Base-by-base conservation (phyloP, 306 rosid species). In the Phaseolus lunatus region DNA sequence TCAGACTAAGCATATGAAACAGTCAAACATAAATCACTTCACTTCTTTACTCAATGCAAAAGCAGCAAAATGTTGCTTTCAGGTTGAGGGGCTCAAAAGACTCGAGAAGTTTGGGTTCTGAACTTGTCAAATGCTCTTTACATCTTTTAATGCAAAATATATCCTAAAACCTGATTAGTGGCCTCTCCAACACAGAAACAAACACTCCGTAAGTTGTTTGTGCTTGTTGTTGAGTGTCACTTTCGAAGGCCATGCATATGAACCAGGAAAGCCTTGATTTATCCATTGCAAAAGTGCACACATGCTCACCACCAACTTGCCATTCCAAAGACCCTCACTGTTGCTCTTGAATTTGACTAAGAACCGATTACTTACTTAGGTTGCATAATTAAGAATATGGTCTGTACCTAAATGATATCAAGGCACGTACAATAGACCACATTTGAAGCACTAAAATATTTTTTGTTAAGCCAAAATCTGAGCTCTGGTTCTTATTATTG, bases 191-290 rank as follows among this genome's bases (percentile, higher is more conserved):
- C 3, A 3, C 33, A 14, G 10, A 54, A 23, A 6, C 29, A 54
- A 58, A 26, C 41, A 59, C 41, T 14, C 23, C 13, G 20, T 2
- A 3, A 16, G 20, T 64, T 65, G 45, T 52, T 77, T 54, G 58
- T 12, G 18, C 29, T 22, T n/a, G n/a, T 41, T 31, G 62, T 53
- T 73, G 15, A 61, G 19, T 14, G 11, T 64, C 52, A 68, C 62
- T 56, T 75, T 77, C 56, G 27, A 54, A 44, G 37, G 79, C 16
- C 61, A 27, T 64, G 20, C 15, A 45, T 33, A 31, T 76, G 52
- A 78, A 78, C 50, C 48, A 9, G 57, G 43, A 47, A 44, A 37
- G 14, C 54, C 66, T 82, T 69, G 67, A 39, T 67, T 70, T 20
- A 23, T 73, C 67, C 65, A n/a, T 56, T 74, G 45, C 29, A 66